Percentiles rank a stretch among this genome's conserved stretches.
Evolutionary conservation across 2,329 filamentous ascomycete species (phyloP).

Genomic region (Xylaria sp.): DNA sequence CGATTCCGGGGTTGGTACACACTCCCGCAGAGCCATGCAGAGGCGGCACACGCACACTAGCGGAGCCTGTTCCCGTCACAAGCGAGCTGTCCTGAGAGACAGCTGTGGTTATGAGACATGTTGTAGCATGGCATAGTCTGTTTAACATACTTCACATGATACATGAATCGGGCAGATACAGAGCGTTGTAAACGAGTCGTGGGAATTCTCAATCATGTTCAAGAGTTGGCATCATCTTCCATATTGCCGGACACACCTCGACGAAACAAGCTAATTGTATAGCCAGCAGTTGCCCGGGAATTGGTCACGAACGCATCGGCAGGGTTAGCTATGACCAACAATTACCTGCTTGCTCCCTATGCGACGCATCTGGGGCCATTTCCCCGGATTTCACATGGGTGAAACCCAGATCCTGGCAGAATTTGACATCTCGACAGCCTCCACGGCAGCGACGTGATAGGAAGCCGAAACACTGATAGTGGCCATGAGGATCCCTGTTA

Average conservation of each 20-base stretch:
- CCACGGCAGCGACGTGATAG: constrained; percentile 31
- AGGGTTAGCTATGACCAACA: background rate
- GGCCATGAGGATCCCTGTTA: constrained; percentile 17
- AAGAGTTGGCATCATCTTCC: background rate
- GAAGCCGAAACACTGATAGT: constrained; percentile 29
- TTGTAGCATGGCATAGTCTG: constrained; percentile 5
- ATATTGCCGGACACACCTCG: background rate
- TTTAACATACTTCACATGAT: constrained; percentile 7
- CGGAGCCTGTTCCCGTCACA: constrained; percentile 37
- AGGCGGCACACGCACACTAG: constrained; percentile 37
- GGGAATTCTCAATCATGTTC: background rate
- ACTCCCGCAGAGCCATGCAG: constrained; percentile 22
- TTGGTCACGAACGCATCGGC: background rate
- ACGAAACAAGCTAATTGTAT: background rate
- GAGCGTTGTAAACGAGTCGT: background rate
- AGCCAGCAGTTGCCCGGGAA: background rate
- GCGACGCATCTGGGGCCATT: constrained; percentile 23
- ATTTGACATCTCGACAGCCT: constrained; percentile 5
- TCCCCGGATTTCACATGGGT: constrained; percentile 39
- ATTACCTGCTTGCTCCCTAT: background rate
- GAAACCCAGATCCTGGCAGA: constrained; percentile 23
- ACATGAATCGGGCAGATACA: background rate
- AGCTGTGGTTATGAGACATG: constrained; percentile 17
- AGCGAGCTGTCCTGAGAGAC: constrained; percentile 27
- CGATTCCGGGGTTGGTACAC: constrained; percentile 29